Base-by-base conservation (phyloP, 1,139 yeast genomes). In the Meyerozyma athensensis region DNA sequence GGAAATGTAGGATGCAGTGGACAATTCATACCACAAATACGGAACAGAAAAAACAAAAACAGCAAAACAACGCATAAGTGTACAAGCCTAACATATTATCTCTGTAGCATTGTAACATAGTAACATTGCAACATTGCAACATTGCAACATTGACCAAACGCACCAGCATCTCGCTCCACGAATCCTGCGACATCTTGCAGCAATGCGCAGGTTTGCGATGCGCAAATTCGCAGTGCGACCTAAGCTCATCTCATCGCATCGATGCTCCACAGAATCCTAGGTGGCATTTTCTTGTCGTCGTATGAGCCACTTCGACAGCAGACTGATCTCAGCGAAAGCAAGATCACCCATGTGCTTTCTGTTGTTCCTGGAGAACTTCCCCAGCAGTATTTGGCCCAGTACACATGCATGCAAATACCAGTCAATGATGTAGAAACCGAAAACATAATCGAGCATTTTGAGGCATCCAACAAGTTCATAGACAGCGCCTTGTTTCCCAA, bases 321-420 rank as follows among this genome's bases (percentile, higher is more conserved):
- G 14, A 60, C 63, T 6, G 75, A 79, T 37, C 52, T 81, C 26
- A 58, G 56, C 22, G 56, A 58, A 7, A 61, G 68, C 47, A 70
- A 72, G 9, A 81, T 90, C 31, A 73, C 86, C 0, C 86, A 82
- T 53, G 74, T 90, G 7, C 59, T 90, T 18, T 81, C 95, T 0
- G 73, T 82, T 1, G 59, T 86, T 19, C 74, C 78, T 34, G 90
- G 87, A 8, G 67, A 68, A n/a, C 62, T 82, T 19, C 81, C 86
- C 3, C 59, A 68, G 3, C 63, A 63, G 34, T 73, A 77, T 44
- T 62, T 68, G 21, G 52, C 56, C 5, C 61, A 68, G 32, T 80
- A 81, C 55, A 63, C 62, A 10, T 79, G 79, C 47, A 68, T 78
- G 41, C 86, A 81, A 44, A 68, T 90, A 26, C 77, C 79, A 12